Percentiles rank a stretch among this genome's conserved stretches.
phyloP scores from a whole-genome alignment of 768 basidiomycete genomes.

The Tylopilus felleus region DNA sequence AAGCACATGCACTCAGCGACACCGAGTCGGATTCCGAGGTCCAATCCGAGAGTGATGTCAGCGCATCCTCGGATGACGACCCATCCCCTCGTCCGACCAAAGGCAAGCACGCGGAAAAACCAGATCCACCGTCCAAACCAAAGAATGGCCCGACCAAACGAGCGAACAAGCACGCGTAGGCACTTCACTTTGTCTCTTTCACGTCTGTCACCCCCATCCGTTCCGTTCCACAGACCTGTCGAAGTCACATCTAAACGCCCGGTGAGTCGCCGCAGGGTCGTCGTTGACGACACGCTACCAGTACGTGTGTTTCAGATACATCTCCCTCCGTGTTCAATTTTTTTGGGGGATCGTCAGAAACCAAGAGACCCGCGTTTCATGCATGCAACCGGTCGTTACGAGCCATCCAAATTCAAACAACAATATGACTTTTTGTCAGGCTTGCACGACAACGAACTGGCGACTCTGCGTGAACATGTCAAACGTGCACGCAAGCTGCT shows the following conservation, averaged over 20 bases:
- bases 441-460: constrained; percentile 62
- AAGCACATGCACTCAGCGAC: constrained; percentile 38
- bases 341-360: too few species aligned
- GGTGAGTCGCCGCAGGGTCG: constrained; percentile 66
- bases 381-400: constrained; percentile 65
- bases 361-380: constrained; percentile 87
- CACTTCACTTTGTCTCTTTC: constrained; percentile 12
- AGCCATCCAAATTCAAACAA: constrained; percentile 57
- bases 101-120: constrained; percentile 35
- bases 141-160: constrained; percentile 56
- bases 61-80: constrained; percentile 14
- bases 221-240: constrained; percentile 51
- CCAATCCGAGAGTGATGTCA: constrained; percentile 12
- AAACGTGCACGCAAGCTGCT: constrained; percentile 66
- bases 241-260: constrained; percentile 85
- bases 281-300: constrained; percentile 62
- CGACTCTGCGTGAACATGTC: constrained; percentile 59
- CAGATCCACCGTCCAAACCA: constrained; percentile 40
- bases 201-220: background rate
- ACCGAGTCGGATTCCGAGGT: constrained; percentile 35
- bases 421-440: constrained; percentile 75
- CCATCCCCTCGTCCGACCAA: constrained; percentile 7
- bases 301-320: constrained; percentile 43
- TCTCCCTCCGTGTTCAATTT: background rate
- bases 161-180: constrained; percentile 84